Evolutionary conservation across 805 yeast genomes (phyloP).

Genomic region (Candida ovalis): DNA sequence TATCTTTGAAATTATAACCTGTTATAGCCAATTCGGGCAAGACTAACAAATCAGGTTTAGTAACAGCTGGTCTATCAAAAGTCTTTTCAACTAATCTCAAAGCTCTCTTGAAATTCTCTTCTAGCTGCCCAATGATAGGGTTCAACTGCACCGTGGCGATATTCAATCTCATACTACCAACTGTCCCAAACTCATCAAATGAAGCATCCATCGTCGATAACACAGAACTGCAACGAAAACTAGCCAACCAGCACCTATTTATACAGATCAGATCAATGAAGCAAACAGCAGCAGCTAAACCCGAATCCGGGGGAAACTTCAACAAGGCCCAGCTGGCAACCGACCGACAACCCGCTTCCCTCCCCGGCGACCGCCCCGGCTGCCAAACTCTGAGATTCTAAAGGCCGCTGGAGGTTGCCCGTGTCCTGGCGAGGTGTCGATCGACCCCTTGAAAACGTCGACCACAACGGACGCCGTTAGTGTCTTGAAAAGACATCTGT

Average conservation of each 20-base stretch:
- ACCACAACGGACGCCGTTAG: neutral
- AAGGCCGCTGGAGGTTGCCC: neutral
- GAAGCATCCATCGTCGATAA: too few relatives aligned
- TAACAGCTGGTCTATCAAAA: constrained; percentile 39
- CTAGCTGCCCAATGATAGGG: constrained; percentile 57
- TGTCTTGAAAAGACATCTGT: neutral
- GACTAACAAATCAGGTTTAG: constrained; percentile 59
- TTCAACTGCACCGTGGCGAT: constrained; percentile 69
- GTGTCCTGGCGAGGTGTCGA: too few relatives aligned
- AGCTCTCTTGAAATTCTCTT: constrained; percentile 24
- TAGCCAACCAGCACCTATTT: too few relatives aligned
- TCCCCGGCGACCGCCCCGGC: too few relatives aligned
- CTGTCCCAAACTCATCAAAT: neutral
- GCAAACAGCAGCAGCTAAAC: too few relatives aligned
- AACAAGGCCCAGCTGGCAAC: too few relatives aligned
- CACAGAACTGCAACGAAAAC: too few relatives aligned
- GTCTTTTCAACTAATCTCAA: constrained; percentile 41
- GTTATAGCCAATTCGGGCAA: constrained; percentile 84
- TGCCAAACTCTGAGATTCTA: too few relatives aligned
- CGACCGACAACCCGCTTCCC: too few relatives aligned
- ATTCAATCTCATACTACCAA: constrained; percentile 40
- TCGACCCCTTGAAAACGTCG: neutral
- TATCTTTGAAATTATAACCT: constrained; percentile 66
- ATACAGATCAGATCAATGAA: too few relatives aligned
- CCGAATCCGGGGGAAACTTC: too few relatives aligned